Conservation (phyloP, 2,329 filamentous ascomycete genomes). For the Plectosphaerella sp. region DNA sequence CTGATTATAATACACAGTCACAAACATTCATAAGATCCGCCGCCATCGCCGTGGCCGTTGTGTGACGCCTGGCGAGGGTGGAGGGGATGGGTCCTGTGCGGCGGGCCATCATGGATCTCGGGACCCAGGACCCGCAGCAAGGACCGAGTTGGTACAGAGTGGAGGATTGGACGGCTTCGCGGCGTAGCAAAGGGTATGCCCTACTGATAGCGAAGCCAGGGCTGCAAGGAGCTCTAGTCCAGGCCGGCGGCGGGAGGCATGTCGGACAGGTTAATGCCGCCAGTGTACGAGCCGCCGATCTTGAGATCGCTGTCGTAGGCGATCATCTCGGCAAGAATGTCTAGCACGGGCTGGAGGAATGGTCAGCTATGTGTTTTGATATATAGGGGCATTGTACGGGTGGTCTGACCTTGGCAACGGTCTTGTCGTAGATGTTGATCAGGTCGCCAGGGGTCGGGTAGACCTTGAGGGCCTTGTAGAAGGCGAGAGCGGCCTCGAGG, state of each 20-base stretch:
- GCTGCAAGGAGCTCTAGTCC: slow-evolving; percentile 34
- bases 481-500: slow-evolving; percentile 84
- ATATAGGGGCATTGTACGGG: neutral
- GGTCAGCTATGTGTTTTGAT: slow-evolving; percentile 12
- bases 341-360: slow-evolving; percentile 71
- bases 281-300: slow-evolving; percentile 43
- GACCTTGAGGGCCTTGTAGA: slow-evolving; percentile 98
- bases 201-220: neutral
- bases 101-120: neutral
- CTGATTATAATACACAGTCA: neutral
- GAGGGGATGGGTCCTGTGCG: neutral
- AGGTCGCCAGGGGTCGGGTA: slow-evolving; percentile 91
- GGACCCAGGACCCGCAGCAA: too few relatives aligned
- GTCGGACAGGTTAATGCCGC: slow-evolving; percentile 38
- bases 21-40: neutral
- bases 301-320: slow-evolving; percentile 76
- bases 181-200: neutral
- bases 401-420: slow-evolving; percentile 76
- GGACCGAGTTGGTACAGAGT: slow-evolving; percentile 2
- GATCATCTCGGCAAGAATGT: slow-evolving; percentile 97
- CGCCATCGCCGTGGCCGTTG: neutral
- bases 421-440: slow-evolving; percentile 97
- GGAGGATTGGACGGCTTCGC: neutral
- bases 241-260: slow-evolving; percentile 46
- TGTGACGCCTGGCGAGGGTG: too few relatives aligned